Percentiles rank a stretch among this genome's conserved stretches.
These are phyloP conservation scores for Ascochyta pisi DNA, from an alignment of 2,329 filamentous ascomycete species.

Conservation along the genomic window DNA sequence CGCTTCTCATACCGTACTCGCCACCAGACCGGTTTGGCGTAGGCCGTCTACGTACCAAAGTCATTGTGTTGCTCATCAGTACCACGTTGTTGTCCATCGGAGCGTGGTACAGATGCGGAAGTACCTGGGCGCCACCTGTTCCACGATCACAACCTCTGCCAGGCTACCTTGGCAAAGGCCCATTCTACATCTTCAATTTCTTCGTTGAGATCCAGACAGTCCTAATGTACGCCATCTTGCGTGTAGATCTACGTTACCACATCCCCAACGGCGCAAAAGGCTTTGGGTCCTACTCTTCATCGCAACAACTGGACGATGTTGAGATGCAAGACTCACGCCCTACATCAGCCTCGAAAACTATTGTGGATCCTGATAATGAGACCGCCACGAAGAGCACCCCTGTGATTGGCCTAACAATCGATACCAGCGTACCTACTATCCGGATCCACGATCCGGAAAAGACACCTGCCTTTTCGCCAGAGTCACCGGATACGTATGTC, in stretches of 20 bases:
- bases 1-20: constrained; percentile 56
- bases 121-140: constrained; percentile 58
- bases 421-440: constrained; percentile 12
- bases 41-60: constrained; percentile 71
- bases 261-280: constrained; percentile 72
- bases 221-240: constrained; percentile 67
- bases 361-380: not conserved
- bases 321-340: constrained; percentile 28
- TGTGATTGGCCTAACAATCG: constrained; percentile 9
- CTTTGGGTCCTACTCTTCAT: constrained; percentile 38
- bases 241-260: constrained; percentile 78
- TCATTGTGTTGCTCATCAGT: constrained; percentile 67
- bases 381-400: not conserved
- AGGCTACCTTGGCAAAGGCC: constrained; percentile 73
- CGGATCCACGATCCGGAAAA: constrained; percentile 11
- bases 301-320: constrained; percentile 18
- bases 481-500: constrained; percentile 1
- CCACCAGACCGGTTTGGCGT: constrained; percentile 66
- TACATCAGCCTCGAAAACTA: constrained; percentile 13
- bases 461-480: constrained; percentile 9
- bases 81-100: constrained; percentile 69
- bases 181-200: constrained; percentile 84
- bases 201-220: constrained; percentile 75
- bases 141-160: constrained; percentile 62
- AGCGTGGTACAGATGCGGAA: constrained; percentile 71